Percentiles rank a stretch among this genome's conserved stretches.
Conservation (phyloP, 352 stramenopile species). For the Globisporangium cylindrosporum region DNA sequence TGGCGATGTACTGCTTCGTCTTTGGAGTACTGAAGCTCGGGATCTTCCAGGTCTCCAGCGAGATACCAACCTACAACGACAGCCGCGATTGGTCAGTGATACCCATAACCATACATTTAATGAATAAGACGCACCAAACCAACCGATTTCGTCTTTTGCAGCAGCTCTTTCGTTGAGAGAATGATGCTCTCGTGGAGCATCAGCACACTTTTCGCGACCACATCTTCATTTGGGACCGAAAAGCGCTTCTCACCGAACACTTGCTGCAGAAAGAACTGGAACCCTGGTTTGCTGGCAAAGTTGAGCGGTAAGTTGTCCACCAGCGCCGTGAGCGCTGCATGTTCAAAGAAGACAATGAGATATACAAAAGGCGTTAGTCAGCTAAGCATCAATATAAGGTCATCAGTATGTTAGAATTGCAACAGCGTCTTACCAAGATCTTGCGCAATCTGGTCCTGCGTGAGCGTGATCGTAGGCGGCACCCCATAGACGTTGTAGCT, state of each 20-base stretch:
- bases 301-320: slow-evolving; percentile 72
- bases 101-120: not conserved
- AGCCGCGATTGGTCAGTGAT: not conserved
- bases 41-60: slow-evolving; percentile 64
- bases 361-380: not conserved
- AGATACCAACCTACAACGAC: slow-evolving; percentile 45
- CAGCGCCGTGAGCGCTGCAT: slow-evolving; percentile 57
- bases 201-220: slow-evolving; percentile 56
- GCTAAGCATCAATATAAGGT: not conserved
- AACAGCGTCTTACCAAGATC: slow-evolving; percentile 41
- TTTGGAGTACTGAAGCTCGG: slow-evolving; percentile 28
- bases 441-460: slow-evolving; percentile 62
- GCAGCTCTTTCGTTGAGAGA: slow-evolving; percentile 66
- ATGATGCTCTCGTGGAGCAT: slow-evolving; percentile 70
- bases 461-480: slow-evolving; percentile 27
- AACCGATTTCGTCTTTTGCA: slow-evolving; percentile 53
- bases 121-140: not conserved
- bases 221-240: slow-evolving; percentile 49
- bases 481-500: slow-evolving; percentile 21
- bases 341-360: slow-evolving; percentile 4
- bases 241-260: slow-evolving; percentile 71
- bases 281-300: slow-evolving; percentile 52
- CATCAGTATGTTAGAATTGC: not conserved
- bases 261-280: slow-evolving; percentile 69
- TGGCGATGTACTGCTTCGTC: slow-evolving; percentile 50